Evolutionary conservation across 305 asterid genomes (phyloP).

Genomic region (Fraxinus sp.): DNA sequence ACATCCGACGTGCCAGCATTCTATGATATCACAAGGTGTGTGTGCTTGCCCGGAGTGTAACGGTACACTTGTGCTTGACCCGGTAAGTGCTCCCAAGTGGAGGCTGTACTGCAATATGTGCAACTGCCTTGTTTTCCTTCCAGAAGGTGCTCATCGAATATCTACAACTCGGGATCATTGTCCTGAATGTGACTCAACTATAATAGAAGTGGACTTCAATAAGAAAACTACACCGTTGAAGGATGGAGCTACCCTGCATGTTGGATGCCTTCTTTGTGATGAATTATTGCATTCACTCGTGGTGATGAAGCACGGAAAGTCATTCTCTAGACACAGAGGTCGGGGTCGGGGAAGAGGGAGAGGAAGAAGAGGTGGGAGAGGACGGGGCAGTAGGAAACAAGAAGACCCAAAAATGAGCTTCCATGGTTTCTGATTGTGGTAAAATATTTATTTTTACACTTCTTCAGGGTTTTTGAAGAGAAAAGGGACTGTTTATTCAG

Average conservation of each 20-base stretch:
- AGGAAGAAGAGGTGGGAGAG: constrained; percentile 43
- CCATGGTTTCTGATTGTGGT: constrained; percentile 56
- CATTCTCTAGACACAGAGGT: constrained; percentile 54
- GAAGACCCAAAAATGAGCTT: constrained; percentile 93
- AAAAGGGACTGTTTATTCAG: background rate
- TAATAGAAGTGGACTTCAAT: constrained; percentile 84
- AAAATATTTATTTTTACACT: background rate
- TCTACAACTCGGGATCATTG: constrained; percentile 70
- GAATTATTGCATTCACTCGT: constrained; percentile 78
- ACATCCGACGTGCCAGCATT: constrained; percentile 82
- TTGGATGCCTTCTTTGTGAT: constrained; percentile 83
- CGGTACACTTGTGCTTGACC: constrained; percentile 85
- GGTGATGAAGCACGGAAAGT: constrained; percentile 86
- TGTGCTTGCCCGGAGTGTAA: constrained; percentile 94
- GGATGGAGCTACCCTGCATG: constrained; percentile 69
- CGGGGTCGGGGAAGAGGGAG: constrained; percentile 68
- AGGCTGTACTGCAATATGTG: constrained; percentile 82
- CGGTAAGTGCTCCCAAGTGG: constrained; percentile 88
- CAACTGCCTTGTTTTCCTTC: constrained; percentile 80
- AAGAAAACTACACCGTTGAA: constrained; percentile 84
- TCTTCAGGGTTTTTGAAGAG: background rate
- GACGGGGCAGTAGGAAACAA: constrained; percentile 50
- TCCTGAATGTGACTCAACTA: constrained; percentile 73
- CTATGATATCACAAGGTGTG: constrained; percentile 78
- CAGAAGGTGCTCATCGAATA: constrained; percentile 86